Evolutionary conservation across 805 yeast genomes (phyloP).

Genomic region (Yueomyces sp.): DNA sequence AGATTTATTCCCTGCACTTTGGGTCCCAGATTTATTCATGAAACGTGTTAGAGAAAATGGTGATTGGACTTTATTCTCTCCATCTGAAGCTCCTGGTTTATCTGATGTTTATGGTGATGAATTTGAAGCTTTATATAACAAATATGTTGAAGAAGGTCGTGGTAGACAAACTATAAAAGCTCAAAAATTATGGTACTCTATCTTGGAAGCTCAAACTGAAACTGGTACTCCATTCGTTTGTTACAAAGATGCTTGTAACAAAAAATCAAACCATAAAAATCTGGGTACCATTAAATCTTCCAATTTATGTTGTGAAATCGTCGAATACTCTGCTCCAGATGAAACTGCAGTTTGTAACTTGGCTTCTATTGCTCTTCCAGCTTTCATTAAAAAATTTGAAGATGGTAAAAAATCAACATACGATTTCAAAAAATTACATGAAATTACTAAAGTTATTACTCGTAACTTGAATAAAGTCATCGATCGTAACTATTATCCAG

Average conservation of each 20-base stretch:
- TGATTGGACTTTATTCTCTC: constrained; percentile 82
- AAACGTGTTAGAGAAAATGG: constrained; percentile 65
- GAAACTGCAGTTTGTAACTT: constrained; percentile 92
- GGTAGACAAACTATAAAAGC: constrained; percentile 53
- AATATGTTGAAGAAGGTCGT: constrained; percentile 55
- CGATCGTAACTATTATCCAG: constrained; percentile 75
- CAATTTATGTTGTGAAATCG: constrained; percentile 83
- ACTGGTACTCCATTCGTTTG: constrained; percentile 92
- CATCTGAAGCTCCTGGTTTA: constrained; percentile 76
- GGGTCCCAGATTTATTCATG: constrained; percentile 94
- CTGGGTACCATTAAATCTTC: constrained; percentile 86
- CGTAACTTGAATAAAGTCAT: constrained; percentile 70
- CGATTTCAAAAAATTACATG: constrained; percentile 62
- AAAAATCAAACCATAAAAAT: constrained; percentile 78
- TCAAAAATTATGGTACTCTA: constrained; percentile 78
- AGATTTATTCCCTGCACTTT: constrained; percentile 78
- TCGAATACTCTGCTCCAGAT: constrained; percentile 76
- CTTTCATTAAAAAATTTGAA: constrained; percentile 39
- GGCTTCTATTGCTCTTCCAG: constrained; percentile 80
- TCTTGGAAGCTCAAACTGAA: constrained; percentile 83
- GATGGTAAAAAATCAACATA: constrained; percentile 34
- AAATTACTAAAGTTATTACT: constrained; percentile 60
- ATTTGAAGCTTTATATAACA: constrained; percentile 52
- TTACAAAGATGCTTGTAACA: constrained; percentile 81
- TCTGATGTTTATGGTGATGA: constrained; percentile 73